Evolutionary conservation across 2,329 filamentous ascomycete species (phyloP), one percentile per base, ranked within the genome.

Genomic region (Claviceps citrina): DNA sequence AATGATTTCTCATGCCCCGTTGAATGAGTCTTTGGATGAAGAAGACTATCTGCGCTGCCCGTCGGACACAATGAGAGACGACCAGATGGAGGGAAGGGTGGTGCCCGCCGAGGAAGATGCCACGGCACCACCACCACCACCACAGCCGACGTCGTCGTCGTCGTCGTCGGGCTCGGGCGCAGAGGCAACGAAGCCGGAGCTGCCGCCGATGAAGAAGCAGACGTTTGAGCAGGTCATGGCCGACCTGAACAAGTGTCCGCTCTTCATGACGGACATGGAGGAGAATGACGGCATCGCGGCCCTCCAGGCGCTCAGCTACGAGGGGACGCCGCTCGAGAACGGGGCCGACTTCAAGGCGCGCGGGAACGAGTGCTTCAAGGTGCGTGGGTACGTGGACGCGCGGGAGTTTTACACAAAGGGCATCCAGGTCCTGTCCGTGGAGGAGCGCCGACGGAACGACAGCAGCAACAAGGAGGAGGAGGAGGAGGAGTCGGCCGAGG

Each of bases 191-290:
- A 51, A 47, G 36, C 68, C 69, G 0, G 58, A 61, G 39, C 63
- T 73, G 19, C 67, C 70, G 3, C 67, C 69, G 61, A 18, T 48
- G 58, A 47, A 51, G 19, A 53, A 63, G 49, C 70, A 68, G 58
- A 68, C 70, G 4, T 60, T 68, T 3, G 70, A 73, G 28, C 71
- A 76, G 50, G 66, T 76, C 26, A 57, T 70, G 42, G 67, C 66
- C 8, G 72, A 76, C 36, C 60, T 77, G 31, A 73, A 74, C 56
- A 67, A 67, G 55, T 72, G 67, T 25, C 91, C 91, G 6, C 71
- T 98, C 28, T 98, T 98, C 68, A 98, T 98, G 91, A 96, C 86
- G 24, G 79, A 84, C 49, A 70, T 95, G 26, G 84, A 84, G 51
- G 82, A 93, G 48, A 94, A 94, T 54, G 68, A 81, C 45, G 78